Evolutionary conservation across 345 rosid species (phyloP), one percentile per base, ranked within the genome.

Genomic region (Gossypium raimondii): DNA sequence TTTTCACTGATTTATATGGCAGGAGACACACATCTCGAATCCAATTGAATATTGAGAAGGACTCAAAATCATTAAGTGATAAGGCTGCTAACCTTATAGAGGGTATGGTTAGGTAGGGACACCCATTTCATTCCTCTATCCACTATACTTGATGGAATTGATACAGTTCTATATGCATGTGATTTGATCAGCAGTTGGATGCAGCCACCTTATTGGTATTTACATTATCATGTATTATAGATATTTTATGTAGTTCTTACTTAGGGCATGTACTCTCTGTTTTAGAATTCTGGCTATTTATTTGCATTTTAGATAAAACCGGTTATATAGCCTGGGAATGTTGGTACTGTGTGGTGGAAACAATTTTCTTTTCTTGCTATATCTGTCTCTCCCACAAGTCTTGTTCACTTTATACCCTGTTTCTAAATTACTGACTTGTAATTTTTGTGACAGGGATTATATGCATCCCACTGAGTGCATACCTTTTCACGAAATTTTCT

Each of bases 391-490:
- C 67, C 69, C 6, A 18, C 38, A 20, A 20, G 67, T 29, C 13
- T 34, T 38, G 20, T 67, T 70, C 48, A 38, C 57, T 9, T 27
- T 43, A 9, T 64, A 22, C 53, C 8, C 22, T 20, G 52, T 29
- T 60, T 75, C 14, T 67, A 29, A 43, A 48, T 2, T 60, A 67
- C 60, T 74, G 60, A 70, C 20, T n/a, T 63, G 41, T 11, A 25
- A 25, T 73, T 59, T 76, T 57, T 80, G 58, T 81, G 82, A 78
- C 87, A 93, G 98, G 83, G 88, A 87, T 76, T 78, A 85, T 73
- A 80, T 95, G 96, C 87, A 75, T 84, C 97, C 99, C 14, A 75
- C 86, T 81, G 98, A 95, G 83, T 83, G 86, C 79, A 18, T 78
- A 57, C 84, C 90, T 76, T 87, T 87, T 70, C 89, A 93, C 59